These are phyloP conservation scores for Coemansia sp. DNA, from an alignment of 371 early-diverging fungal species.

Conservation along the genomic window DNA sequence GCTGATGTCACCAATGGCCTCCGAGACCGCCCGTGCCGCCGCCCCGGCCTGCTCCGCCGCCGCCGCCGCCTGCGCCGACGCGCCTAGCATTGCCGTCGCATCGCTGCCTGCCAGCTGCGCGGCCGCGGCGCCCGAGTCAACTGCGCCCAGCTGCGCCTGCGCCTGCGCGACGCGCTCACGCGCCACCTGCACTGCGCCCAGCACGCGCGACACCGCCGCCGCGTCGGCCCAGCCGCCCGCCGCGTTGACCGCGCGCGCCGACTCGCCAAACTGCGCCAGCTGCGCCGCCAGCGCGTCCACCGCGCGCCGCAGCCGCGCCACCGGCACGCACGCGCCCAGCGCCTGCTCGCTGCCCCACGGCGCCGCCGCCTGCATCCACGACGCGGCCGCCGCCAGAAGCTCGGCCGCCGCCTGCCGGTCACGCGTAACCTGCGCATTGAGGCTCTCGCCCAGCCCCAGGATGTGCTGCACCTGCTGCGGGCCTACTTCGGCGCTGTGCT, in stretches of 20 bases:
- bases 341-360: slow-evolving; percentile 16
- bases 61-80: not conserved
- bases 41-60: not conserved
- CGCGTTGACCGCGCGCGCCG: slow-evolving; percentile 11
- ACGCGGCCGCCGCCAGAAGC: slow-evolving; percentile 16
- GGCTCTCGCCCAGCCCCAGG: slow-evolving; percentile 21
- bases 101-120: slow-evolving; percentile 14
- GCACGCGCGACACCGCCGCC: slow-evolving; percentile 3
- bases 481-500: slow-evolving; percentile 33
- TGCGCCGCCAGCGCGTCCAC: slow-evolving; percentile 14
- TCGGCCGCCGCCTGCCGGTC: slow-evolving; percentile 35
- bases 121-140: slow-evolving; percentile 1
- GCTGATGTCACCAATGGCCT: not conserved
- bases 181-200: slow-evolving; percentile 3
- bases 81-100: not conserved
- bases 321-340: no score
- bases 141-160: slow-evolving; percentile 2
- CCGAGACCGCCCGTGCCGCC: not conserved
- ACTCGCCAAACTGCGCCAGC: slow-evolving; percentile 20
- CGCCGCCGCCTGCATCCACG: slow-evolving; percentile 30
- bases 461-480: slow-evolving; percentile 36
- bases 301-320: slow-evolving; percentile 13
- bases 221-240: slow-evolving; percentile 28
- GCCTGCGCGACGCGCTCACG: slow-evolving; percentile 12
- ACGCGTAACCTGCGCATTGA: slow-evolving; percentile 11